Evolutionary conservation across 148 eudicot species (phyloP).

Genomic region (Hydrangea macrophylla): DNA sequence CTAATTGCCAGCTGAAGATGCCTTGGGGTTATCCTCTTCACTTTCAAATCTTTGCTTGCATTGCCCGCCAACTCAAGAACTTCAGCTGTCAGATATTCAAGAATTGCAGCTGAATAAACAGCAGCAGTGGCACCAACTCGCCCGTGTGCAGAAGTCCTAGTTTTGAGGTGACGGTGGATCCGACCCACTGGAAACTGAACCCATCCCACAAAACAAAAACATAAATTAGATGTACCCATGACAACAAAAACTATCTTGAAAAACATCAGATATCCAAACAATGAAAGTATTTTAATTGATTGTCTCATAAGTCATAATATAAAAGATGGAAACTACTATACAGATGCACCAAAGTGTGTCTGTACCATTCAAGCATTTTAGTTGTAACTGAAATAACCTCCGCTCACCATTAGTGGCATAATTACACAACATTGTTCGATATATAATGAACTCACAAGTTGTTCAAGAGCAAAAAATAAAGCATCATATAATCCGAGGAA

Average conservation of each 20-base stretch:
- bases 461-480: no score
- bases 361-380: no score
- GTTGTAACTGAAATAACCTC: no score
- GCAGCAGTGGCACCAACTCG: conserved; percentile 93
- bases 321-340: no score
- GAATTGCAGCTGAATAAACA: conserved; percentile 87
- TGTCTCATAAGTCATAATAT: no score
- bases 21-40: conserved; percentile 91
- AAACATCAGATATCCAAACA: not conserved
- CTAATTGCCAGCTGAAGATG: conserved; percentile 87
- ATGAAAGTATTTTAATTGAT: no score
- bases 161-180: conserved; percentile 77
- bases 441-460: no score
- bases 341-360: no score
- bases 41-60: conserved; percentile 92
- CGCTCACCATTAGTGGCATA: no score
- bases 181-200: conserved; percentile 84
- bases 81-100: conserved; percentile 85
- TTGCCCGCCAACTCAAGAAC: conserved; percentile 89
- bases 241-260: not conserved
- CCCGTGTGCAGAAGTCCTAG: conserved; percentile 75
- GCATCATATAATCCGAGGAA: no score
- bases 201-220: conserved; percentile 1
- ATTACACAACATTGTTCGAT: no score
- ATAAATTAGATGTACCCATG: not conserved